Conservation (phyloP, 2,329 filamentous ascomycete species). For the Clonostachys rosea region DNA sequence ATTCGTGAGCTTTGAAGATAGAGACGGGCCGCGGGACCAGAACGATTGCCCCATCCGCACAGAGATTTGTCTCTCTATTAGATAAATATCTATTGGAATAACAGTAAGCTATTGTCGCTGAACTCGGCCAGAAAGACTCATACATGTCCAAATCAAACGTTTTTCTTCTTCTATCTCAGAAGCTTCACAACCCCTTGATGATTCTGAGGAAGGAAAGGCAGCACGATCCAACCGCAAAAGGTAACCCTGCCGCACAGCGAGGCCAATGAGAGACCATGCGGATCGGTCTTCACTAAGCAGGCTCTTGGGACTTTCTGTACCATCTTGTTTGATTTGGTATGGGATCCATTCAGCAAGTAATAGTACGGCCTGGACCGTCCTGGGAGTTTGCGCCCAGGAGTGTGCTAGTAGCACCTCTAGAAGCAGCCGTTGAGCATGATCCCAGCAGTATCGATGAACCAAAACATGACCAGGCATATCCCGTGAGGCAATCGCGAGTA, state of each 20-base stretch:
- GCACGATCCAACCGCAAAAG: slow-evolving; percentile 6
- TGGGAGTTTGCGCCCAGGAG: slow-evolving; percentile 5
- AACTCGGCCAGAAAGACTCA: background rate
- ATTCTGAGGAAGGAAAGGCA: slow-evolving; percentile 1
- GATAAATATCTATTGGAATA: background rate
- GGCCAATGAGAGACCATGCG: slow-evolving; percentile 8
- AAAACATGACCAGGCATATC: slow-evolving; percentile 3
- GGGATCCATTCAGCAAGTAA: slow-evolving; percentile 8
- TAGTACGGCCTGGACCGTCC: slow-evolving; percentile 6
- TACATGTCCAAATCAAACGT: slow-evolving; percentile 3
- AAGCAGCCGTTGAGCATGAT: slow-evolving; percentile 6
- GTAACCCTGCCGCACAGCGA: slow-evolving; percentile 6
- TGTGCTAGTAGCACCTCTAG: slow-evolving; percentile 5
- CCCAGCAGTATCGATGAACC: slow-evolving; percentile 6
- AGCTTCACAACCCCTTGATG: too few species aligned
- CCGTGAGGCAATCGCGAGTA: slow-evolving; percentile 2
- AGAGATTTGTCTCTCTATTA: slow-evolving; percentile 3
- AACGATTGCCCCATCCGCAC: slow-evolving; percentile 2
- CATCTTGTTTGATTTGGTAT: slow-evolving; percentile 4
- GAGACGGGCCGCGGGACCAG: slow-evolving; percentile 3
- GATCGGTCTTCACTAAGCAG: slow-evolving; percentile 6
- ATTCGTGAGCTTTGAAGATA: background rate
- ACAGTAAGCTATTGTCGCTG: too few species aligned
- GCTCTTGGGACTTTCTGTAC: slow-evolving; percentile 1
- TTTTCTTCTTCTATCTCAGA: slow-evolving; percentile 1